Evolutionary conservation across 2,329 filamentous ascomycete species (phyloP).

Genomic region (Chaetomium globosum): DNA sequence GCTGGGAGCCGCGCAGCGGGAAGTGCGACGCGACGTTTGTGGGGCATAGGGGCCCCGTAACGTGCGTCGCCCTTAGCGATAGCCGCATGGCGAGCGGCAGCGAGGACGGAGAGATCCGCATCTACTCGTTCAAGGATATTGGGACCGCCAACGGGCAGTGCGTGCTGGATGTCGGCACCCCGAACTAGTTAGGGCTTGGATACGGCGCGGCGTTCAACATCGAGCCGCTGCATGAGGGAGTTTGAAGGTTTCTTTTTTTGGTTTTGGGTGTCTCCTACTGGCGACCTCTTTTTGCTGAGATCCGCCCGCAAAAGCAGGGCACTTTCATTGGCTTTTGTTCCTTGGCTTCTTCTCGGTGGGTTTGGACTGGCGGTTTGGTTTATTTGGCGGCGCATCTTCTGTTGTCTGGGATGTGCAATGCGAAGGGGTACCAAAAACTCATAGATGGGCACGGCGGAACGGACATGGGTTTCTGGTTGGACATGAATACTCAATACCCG

Average conservation of each 20-base stretch:
- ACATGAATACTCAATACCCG: constrained; percentile 16
- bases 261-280: background rate
- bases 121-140: constrained; percentile 73
- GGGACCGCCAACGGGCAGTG: constrained; percentile 36
- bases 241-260: constrained; percentile 1
- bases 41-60: constrained; percentile 87
- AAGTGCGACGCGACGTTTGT: constrained; percentile 91
- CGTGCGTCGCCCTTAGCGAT: constrained; percentile 89
- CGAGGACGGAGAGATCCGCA: constrained; percentile 86
- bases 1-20: constrained; percentile 89
- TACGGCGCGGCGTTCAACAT: background rate
- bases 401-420: constrained; percentile 7
- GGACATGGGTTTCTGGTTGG: constrained; percentile 8
- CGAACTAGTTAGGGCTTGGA: background rate
- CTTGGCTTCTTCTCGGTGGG: background rate
- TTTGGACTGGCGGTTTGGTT: constrained; percentile 3
- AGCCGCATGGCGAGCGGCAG: constrained; percentile 86
- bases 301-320: background rate
- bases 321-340: background rate
- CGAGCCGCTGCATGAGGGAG: background rate
- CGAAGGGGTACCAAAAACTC: constrained; percentile 14
- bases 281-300: background rate
- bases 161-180: background rate
- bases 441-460: constrained; percentile 11
- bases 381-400: background rate